A percentile compares a stretch with the other conserved stretches of the same genome.
Evolutionary conservation across 768 basidiomycete genomes (phyloP).

Genomic region (Pleurotus platypus): DNA sequence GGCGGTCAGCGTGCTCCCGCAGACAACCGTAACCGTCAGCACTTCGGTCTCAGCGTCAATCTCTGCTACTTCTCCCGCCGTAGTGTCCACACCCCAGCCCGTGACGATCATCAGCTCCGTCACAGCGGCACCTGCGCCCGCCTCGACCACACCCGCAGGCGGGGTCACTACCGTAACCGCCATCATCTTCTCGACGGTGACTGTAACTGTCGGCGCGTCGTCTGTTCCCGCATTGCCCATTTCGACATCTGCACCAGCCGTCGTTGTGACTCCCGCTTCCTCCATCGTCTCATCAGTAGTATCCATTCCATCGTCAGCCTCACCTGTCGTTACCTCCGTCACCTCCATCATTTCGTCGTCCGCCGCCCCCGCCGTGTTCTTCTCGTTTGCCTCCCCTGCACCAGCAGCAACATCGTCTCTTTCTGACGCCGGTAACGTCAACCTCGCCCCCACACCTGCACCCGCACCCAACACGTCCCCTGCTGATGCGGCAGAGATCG

Average conservation of each 20-base stretch:
- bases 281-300: neutral
- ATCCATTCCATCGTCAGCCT: neutral
- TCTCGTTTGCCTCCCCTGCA: neutral
- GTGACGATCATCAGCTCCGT: constrained; percentile 7
- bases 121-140: constrained; percentile 8
- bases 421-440: neutral
- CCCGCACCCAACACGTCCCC: neutral
- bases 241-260: neutral
- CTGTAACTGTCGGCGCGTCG: constrained; percentile 7
- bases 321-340: neutral
- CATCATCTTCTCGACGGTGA: constrained; percentile 19
- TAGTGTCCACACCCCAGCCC: constrained; percentile 9
- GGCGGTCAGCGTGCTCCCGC: constrained; percentile 9
- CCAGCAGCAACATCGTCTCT: neutral
- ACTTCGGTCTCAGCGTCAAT: constrained; percentile 7
- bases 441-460: neutral
- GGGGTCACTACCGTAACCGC: constrained; percentile 12
- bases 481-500: constrained; percentile 3
- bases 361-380: neutral
- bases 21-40: neutral
- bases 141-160: constrained; percentile 8
- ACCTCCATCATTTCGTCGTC: neutral
- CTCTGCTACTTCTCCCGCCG: neutral
- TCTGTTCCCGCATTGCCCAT: constrained; percentile 4
- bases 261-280: neutral